A percentile compares a stretch with the other conserved stretches of the same genome.
Conservation (phyloP, 345 rosid species). For the Odontarrhena argentea region DNA sequence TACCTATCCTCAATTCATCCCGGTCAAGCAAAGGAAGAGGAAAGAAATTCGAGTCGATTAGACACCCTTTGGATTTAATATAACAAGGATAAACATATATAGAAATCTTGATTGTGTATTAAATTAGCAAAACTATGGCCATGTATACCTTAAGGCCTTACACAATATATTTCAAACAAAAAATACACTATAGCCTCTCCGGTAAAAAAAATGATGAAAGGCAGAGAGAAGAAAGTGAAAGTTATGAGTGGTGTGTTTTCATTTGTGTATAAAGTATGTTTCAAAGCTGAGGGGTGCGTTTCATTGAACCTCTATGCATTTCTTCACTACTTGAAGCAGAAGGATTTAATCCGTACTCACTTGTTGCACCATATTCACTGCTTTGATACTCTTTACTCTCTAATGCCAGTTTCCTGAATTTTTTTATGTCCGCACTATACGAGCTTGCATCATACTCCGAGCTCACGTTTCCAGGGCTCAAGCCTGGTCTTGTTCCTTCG, state of each 20-base stretch:
- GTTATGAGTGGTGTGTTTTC: constrained; percentile 15
- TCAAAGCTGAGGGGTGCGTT: constrained; percentile 27
- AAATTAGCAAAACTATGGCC: constrained; percentile 17
- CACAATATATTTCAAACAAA: constrained; percentile 13
- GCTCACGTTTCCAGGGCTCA: constrained; percentile 39
- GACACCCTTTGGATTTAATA: neutral
- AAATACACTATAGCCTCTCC: constrained; percentile 20
- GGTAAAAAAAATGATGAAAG: constrained; percentile 21
- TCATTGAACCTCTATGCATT: constrained; percentile 17
- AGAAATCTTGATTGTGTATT: neutral
- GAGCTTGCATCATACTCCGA: constrained; percentile 45
- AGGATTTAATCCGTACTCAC: constrained; percentile 73
- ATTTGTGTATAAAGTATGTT: neutral
- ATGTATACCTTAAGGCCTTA: constrained; percentile 20
- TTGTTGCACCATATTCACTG: constrained; percentile 65
- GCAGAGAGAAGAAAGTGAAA: constrained; percentile 10
- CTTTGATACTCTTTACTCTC: constrained; percentile 51
- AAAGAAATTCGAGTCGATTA: too few relatives aligned
- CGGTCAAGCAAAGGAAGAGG: too few relatives aligned
- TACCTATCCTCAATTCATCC: too few relatives aligned
- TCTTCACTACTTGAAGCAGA: constrained; percentile 72
- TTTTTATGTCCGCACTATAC: constrained; percentile 57
- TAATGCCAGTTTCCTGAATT: constrained; percentile 48
- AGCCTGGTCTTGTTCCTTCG: constrained; percentile 48
- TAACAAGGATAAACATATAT: neutral